A percentile compares a stretch with the other conserved stretches of the same genome.
Conservation (phyloP, 352 stramenopile genomes). For the Halophytophthora polymorphica region DNA sequence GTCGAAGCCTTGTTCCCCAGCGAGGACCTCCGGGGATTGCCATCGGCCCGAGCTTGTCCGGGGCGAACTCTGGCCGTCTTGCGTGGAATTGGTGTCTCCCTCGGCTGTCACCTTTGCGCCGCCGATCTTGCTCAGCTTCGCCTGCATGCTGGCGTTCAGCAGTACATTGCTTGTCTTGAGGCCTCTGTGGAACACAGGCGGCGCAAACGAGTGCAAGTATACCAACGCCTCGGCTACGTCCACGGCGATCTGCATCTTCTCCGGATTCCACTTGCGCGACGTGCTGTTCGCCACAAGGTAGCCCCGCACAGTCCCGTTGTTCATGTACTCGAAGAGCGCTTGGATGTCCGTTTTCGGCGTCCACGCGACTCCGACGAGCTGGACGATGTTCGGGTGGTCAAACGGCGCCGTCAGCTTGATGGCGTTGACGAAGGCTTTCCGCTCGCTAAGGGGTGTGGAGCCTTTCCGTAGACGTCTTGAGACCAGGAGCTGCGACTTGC, state of each 20-base stretch:
- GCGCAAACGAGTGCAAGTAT: constrained; percentile 53
- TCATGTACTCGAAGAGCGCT: constrained; percentile 65
- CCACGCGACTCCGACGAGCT: constrained; percentile 54
- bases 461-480: constrained; percentile 43
- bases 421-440: constrained; percentile 42
- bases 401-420: constrained; percentile 49
- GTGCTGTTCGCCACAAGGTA: constrained; percentile 26
- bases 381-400: constrained; percentile 45
- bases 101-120: constrained; percentile 7
- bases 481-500: constrained; percentile 27
- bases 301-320: constrained; percentile 41
- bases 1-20: constrained; percentile 22
- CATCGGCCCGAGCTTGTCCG: constrained; percentile 20
- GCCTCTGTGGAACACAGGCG: constrained; percentile 47
- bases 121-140: constrained; percentile 26
- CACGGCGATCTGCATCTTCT: constrained; percentile 35
- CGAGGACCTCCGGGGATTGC: constrained; percentile 42
- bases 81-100: constrained; percentile 10
- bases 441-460: constrained; percentile 26
- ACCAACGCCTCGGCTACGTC: constrained; percentile 51
- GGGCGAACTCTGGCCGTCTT: constrained; percentile 6
- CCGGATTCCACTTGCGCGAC: constrained; percentile 28
- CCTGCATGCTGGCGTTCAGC: constrained; percentile 21
- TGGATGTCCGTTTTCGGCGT: constrained; percentile 48
- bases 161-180: constrained; percentile 58